Percentiles rank a stretch among this genome's conserved stretches.
Conservation (phyloP, 768 basidiomycete genomes). For the Termitomyces eurrhizus region DNA sequence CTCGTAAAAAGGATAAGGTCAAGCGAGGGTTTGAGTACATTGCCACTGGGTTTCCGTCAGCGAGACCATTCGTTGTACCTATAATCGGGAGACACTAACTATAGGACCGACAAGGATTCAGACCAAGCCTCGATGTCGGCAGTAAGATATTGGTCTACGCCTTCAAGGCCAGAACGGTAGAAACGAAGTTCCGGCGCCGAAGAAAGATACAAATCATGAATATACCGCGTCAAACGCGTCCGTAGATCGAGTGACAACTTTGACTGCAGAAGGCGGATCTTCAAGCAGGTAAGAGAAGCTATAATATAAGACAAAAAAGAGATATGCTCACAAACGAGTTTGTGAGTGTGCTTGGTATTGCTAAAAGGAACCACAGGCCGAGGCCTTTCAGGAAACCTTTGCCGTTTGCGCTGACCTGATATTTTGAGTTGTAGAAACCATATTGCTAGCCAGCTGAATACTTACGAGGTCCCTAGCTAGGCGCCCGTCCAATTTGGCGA, state of each 20-base stretch:
- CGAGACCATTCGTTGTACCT: not conserved
- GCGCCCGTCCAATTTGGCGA: slow-evolving; percentile 84
- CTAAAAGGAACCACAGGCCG: slow-evolving; percentile 84
- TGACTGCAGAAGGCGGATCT: slow-evolving; percentile 89
- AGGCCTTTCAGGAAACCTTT: slow-evolving; percentile 80
- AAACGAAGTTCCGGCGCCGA: slow-evolving; percentile 68
- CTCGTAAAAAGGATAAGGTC: slow-evolving; percentile 91
- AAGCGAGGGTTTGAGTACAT: slow-evolving; percentile 87
- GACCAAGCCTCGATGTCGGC: slow-evolving; percentile 90
- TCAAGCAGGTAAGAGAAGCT: not conserved
- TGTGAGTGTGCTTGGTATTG: slow-evolving; percentile 91
- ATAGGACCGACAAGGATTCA: slow-evolving; percentile 79
- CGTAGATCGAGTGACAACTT: slow-evolving; percentile 80
- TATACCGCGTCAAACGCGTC: slow-evolving; percentile 85
- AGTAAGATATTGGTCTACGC: slow-evolving; percentile 90
- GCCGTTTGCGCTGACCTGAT: slow-evolving; percentile 74
- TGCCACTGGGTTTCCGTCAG: slow-evolving; percentile 54
- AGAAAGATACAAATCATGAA: slow-evolving; percentile 88
- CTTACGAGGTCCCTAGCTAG: slow-evolving; percentile 83
- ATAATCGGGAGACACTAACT: slow-evolving; percentile 53
- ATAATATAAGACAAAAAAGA: not conserved
- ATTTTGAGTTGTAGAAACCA: not conserved
- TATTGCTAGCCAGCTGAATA: not conserved
- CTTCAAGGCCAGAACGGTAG: slow-evolving; percentile 61
- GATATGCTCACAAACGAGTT: slow-evolving; percentile 74